A percentile compares a stretch with the other conserved stretches of the same genome.
These are phyloP conservation scores for Solanum hybrid DNA, from an alignment of 305 asterid species.

Conservation along the genomic window DNA sequence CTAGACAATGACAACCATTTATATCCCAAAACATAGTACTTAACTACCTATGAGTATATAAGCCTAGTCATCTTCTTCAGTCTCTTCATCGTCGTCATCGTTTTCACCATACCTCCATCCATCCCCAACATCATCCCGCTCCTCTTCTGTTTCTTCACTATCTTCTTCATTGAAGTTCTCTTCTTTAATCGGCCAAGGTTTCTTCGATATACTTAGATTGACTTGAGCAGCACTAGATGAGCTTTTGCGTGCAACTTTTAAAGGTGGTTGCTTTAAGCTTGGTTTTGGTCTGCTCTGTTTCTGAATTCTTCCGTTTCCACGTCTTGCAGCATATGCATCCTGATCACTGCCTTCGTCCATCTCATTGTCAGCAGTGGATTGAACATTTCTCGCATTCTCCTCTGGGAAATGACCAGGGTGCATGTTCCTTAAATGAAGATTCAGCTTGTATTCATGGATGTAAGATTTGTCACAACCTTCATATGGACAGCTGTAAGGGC, in stretches of 20 bases:
- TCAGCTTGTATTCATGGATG: constrained; percentile 97
- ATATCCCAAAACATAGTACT: neutral
- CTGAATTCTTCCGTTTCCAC: constrained; percentile 42
- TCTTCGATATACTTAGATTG: constrained; percentile 38
- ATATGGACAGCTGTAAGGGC: constrained; percentile 85
- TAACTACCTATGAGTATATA: neutral
- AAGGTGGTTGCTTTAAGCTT: constrained; percentile 55
- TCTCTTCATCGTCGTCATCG: constrained; percentile 52
- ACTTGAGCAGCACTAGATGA: constrained; percentile 34
- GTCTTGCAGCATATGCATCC: constrained; percentile 47
- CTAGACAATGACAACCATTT: neutral
- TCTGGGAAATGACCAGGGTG: constrained; percentile 92
- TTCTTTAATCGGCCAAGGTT: constrained; percentile 56
- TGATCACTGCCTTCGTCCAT: constrained; percentile 88
- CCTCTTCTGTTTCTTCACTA: constrained; percentile 98
- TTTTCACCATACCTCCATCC: constrained; percentile 66
- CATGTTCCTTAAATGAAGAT: constrained; percentile 83
- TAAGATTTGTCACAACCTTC: constrained; percentile 95
- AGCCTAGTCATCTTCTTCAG: constrained; percentile 86
- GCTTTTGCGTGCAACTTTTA: constrained; percentile 64
- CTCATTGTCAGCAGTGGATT: constrained; percentile 38
- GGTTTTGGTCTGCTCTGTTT: constrained; percentile 73
- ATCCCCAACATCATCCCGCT: constrained; percentile 60
- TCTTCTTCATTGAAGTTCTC: constrained; percentile 69
- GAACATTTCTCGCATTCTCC: constrained; percentile 49